Base-by-base conservation (phyloP, 106 monocot species). In the Acorus gramineus region DNA sequence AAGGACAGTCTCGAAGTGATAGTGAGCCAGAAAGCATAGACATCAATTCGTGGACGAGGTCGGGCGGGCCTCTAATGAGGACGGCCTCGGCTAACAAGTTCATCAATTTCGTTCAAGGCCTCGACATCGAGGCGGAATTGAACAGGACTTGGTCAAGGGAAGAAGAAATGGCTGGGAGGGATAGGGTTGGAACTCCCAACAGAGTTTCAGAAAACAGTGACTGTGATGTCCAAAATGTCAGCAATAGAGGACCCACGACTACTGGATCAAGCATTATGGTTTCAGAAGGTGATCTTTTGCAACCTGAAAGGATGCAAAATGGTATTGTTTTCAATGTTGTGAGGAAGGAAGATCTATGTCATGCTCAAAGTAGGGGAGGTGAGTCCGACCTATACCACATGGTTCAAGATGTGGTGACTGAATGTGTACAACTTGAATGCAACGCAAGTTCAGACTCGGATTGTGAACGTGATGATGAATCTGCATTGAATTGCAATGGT, bases 251-350 rank as follows among this genome's bases (percentile, higher is more conserved):
- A 3, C 69, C 66, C n/a, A 0, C 7, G 3, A 55, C 50, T 0
- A 43, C 66, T 46, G 46, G 9, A 28, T 28, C 28, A 53, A 55
- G 55, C 66, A 66, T 69, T 44, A 6, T 69, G 10, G 11, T 69
- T 44, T 43, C 49, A 2, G 59, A 69, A 3, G 69, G 69, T 9
- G 69, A 69, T 60, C 60, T 69, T 4, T 51, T 69, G 60, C 69
- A 69, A 7, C 45, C 69, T 4, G 60, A 59, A 44, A 59, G 59
- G 60, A 10, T 57, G 42, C 28, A 11, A 5, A 60, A 59, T 50
- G 69, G 60, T 3, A 53, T 60, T 53, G 59, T 69, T 8, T 59
- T 69, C 42, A 69, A 60, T 50, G 69, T 69, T 2, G 69, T 69
- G 50, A 59, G 50, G 60, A 69, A 69, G 60, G 69, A 69, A 10